A percentile compares a stretch with the other conserved stretches of the same genome.
Conservation (phyloP, 2,329 filamentous ascomycete genomes). For the Alternaria triticimaculans region DNA sequence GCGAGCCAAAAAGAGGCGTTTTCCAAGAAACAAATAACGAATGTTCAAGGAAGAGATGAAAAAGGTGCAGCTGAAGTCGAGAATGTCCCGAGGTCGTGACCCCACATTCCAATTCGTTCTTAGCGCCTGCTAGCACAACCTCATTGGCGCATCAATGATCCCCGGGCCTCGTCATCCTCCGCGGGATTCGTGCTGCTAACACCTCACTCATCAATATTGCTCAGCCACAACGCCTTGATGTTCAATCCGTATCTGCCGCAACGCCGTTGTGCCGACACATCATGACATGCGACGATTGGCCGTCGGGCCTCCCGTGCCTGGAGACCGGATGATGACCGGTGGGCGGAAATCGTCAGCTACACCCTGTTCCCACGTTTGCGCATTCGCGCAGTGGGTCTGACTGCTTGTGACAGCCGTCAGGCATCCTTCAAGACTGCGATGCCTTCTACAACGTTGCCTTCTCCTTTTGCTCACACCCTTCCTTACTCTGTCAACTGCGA, state of each 20-base stretch:
- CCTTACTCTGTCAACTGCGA: slow-evolving; percentile 2
- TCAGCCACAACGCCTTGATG: slow-evolving; percentile 11
- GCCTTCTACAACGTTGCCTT: not conserved
- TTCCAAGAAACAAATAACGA: too few species aligned
- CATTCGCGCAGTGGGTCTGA: slow-evolving; percentile 20
- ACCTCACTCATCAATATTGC: slow-evolving; percentile 9
- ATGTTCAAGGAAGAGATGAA: slow-evolving; percentile 17
- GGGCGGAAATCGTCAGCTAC: slow-evolving; percentile 15
- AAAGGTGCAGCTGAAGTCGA: slow-evolving; percentile 8
- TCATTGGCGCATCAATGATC: not conserved
- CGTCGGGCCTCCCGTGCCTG: slow-evolving; percentile 7
- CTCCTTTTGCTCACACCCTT: not conserved
- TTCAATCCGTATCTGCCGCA: not conserved
- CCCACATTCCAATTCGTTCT: slow-evolving; percentile 1
- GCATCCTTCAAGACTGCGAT: slow-evolving; percentile 11
- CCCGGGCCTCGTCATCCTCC: not conserved
- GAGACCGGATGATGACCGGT: slow-evolving; percentile 13
- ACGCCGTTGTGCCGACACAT: slow-evolving; percentile 6
- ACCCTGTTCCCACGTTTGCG: slow-evolving; percentile 23
- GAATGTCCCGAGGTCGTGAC: not conserved
- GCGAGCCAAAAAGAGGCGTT: not conserved
- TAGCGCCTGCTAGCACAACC: not conserved
- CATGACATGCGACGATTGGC: slow-evolving; percentile 5
- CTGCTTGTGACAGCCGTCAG: slow-evolving; percentile 19
- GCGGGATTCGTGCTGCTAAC: not conserved